Base-by-base conservation (phyloP, 2,329 filamentous ascomycete species). In the Pseudogymnoascus destructans region DNA sequence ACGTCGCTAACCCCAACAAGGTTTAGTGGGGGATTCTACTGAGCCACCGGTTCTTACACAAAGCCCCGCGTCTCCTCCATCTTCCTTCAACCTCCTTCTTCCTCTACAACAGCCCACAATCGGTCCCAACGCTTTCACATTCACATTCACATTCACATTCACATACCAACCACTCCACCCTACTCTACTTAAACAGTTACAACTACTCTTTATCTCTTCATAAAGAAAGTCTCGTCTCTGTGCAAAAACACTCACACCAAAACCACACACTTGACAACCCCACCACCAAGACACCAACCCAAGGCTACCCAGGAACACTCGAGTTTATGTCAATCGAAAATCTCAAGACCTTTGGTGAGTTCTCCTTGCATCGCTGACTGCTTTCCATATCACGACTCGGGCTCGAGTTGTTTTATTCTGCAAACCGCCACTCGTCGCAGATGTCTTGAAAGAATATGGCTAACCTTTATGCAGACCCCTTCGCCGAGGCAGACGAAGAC, bases 401-500 rank as follows among this genome's bases (percentile, higher is more conserved):
- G 21, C 3, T 46, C 21, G 40, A 46, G 40, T 46, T 46, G 40
- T 46, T 25, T 46, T 46, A 25, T 23, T 11, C 9, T 10, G n/a
- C 21, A 46, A 46, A 57, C 32, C 36, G 57, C 19, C 58, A 57
- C 36, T n/a, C 52, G 63, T 62, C 62, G 49, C 57, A 60, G 23
- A 27, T 59, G 42, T 60, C 42, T 42, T 17, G 15, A 57, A 55
- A 25, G n/a, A 23, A 25, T 30, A 57, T 40, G 54, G 62, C 65
- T 63, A 64, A 66, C 61, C 59, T 49, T 59, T 13, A 46, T 56
- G 68, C 72, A 96, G 93, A 98, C 86, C 93, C 93, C 87, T 98
- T 98, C 89, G 93, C 93, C 86, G 93, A 97, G 89, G 93, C 91
- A 84, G 93, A 96, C 89, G 92, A 96, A 86, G 91, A 95, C 76